Conservation (phyloP, 176 grass and related monocot genomes). For the Pontederia paniculata region DNA sequence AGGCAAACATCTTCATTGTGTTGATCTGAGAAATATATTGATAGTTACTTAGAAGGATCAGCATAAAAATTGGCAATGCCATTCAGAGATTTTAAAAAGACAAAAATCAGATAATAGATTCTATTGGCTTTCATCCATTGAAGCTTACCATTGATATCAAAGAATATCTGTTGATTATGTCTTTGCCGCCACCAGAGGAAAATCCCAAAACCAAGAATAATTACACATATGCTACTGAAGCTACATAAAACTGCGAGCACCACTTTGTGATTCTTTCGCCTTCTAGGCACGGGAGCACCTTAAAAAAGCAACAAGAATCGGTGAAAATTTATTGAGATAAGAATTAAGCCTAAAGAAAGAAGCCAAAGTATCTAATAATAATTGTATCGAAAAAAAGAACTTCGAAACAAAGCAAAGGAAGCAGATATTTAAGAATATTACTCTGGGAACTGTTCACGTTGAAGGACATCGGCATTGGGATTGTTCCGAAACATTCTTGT, state of each 20-base stretch:
- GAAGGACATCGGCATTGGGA: constrained; percentile 46
- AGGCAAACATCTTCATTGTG: constrained; percentile 43
- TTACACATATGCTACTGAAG: constrained; percentile 32
- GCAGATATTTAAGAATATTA: background rate
- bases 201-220: constrained; percentile 43
- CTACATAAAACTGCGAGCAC: constrained; percentile 39
- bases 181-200: constrained; percentile 61
- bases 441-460: constrained; percentile 45
- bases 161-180: constrained; percentile 65
- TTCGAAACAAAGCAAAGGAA: no score
- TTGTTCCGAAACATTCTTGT: constrained; percentile 61
- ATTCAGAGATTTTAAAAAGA: no score
- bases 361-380: no score
- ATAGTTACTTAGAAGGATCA: background rate
- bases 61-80: no score
- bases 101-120: background rate
- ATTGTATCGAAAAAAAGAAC: no score
- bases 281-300: constrained; percentile 27
- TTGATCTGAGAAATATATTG: constrained; percentile 31
- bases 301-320: background rate
- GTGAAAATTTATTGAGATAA: background rate
- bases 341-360: no score
- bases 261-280: constrained; percentile 44
- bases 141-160: constrained; percentile 49
- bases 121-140: background rate